Conservation (phyloP, 2,329 filamentous ascomycete genomes). For the Didymella lethalis region DNA sequence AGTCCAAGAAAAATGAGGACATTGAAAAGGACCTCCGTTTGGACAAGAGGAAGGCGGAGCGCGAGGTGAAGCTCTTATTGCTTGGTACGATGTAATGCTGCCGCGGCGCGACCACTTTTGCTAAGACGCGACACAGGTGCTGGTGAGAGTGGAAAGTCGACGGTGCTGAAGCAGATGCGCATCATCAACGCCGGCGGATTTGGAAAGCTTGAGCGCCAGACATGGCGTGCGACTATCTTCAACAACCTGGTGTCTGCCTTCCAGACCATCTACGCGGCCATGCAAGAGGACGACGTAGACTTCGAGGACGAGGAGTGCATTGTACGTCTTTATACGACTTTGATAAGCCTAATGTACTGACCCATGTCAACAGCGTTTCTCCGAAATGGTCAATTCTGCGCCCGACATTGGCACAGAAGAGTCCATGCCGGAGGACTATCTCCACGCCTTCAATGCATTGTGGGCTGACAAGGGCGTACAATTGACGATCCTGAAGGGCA, state of each 20-base stretch:
- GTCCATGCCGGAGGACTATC: slow-evolving; percentile 77
- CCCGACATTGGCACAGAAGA: slow-evolving; percentile 85
- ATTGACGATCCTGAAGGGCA: slow-evolving; percentile 87
- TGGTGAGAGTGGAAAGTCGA: slow-evolving; percentile 95
- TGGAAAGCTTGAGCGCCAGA: slow-evolving; percentile 84
- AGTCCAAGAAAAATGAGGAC: slow-evolving; percentile 65
- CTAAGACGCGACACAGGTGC: slow-evolving; percentile 69
- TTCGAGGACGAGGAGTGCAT: slow-evolving; percentile 83
- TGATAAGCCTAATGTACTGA: slow-evolving; percentile 1
- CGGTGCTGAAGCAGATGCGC: slow-evolving; percentile 98
- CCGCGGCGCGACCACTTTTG: slow-evolving; percentile 25
- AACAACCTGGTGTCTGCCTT: slow-evolving; percentile 93
- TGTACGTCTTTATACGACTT: slow-evolving; percentile 61
- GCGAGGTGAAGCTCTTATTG: slow-evolving; percentile 92
- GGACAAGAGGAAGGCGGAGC: slow-evolving; percentile 85
- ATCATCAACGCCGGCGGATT: slow-evolving; percentile 96
- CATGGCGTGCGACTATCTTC: slow-evolving; percentile 95
- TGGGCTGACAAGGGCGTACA: slow-evolving; percentile 88
- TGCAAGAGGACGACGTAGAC: slow-evolving; percentile 81
- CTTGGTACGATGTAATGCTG: slow-evolving; percentile 70
- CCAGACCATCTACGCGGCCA: slow-evolving; percentile 87
- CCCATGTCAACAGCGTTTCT: slow-evolving; percentile 68
- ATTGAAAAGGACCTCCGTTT: slow-evolving; percentile 86
- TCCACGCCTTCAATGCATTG: slow-evolving; percentile 80
- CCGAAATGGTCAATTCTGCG: slow-evolving; percentile 78